A percentile compares a stretch with the other conserved stretches of the same genome.
Evolutionary conservation across 441 rosid genomes (phyloP).

Genomic region (Erodium chrysanthum): DNA sequence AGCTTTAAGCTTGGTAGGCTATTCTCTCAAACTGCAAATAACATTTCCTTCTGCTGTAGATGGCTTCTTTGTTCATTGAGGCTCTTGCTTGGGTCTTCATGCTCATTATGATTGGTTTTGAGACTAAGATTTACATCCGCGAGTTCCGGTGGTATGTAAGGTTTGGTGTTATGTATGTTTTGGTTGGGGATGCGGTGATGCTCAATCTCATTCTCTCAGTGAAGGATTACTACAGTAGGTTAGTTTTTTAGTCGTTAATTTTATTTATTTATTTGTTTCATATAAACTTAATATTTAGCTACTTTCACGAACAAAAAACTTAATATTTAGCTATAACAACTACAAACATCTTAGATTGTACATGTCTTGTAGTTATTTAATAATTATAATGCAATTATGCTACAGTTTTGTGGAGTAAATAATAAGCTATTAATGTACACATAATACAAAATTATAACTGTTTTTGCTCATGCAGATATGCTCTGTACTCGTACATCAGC

Average conservation of each 20-base stretch:
- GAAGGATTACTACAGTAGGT: conserved; percentile 69
- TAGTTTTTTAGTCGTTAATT: conserved; percentile 19
- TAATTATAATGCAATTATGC: neutral
- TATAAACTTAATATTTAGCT: neutral
- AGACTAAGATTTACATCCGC: conserved; percentile 65
- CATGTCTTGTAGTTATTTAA: neutral
- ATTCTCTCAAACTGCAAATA: conserved; percentile 9
- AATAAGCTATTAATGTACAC: conserved; percentile 8
- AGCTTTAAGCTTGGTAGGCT: neutral
- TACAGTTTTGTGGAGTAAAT: conserved; percentile 6
- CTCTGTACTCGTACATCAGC: conserved; percentile 65
- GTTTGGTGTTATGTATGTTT: conserved; percentile 65
- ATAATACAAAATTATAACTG: conserved; percentile 22
- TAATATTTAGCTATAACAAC: neutral
- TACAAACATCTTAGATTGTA: neutral
- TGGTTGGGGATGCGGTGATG: conserved; percentile 80
- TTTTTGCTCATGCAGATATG: conserved; percentile 44
- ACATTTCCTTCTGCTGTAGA: conserved; percentile 35
- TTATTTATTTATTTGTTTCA: neutral
- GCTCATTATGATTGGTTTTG: conserved; percentile 61
- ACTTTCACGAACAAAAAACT: neutral
- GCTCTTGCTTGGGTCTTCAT: conserved; percentile 76
- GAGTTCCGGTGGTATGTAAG: conserved; percentile 93
- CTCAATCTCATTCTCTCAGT: conserved; percentile 63
- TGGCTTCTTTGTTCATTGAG: conserved; percentile 58